Conservation (phyloP, 2,329 filamentous ascomycete species). For the Nothopassalora personata region DNA sequence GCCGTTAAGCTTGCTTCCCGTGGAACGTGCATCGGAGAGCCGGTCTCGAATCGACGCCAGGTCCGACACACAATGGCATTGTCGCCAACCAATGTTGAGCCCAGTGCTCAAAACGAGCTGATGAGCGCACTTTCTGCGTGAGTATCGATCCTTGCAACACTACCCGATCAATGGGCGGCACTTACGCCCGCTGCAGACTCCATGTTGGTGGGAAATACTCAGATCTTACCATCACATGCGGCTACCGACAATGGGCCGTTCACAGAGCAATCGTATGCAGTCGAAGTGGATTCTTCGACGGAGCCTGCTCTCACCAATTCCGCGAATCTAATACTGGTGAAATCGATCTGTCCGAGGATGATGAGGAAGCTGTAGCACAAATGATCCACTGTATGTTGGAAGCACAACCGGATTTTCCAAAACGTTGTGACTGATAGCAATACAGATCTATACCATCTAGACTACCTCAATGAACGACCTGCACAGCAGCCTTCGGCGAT, state of each 20-base stretch:
- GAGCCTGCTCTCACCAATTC: slow-evolving; percentile 34
- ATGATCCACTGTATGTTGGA: slow-evolving; percentile 36
- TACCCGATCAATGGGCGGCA: slow-evolving; percentile 15
- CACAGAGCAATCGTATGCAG: slow-evolving; percentile 47
- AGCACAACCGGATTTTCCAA: not conserved
- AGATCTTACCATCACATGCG: slow-evolving; percentile 46
- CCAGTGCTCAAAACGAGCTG: slow-evolving; percentile 40
- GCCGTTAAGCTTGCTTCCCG: slow-evolving; percentile 3
- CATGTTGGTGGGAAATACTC: slow-evolving; percentile 40
- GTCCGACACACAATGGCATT: slow-evolving; percentile 14
- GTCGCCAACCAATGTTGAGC: slow-evolving; percentile 29
- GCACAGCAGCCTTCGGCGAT: slow-evolving; percentile 25
- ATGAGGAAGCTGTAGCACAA: slow-evolving; percentile 36
- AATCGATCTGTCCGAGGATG: slow-evolving; percentile 36
- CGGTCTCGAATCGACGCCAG: not conserved
- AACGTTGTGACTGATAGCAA: not conserved
- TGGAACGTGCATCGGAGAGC: not conserved
- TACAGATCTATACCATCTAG: slow-evolving; percentile 36
- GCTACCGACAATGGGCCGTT: slow-evolving; percentile 42
- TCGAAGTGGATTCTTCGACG: slow-evolving; percentile 43
- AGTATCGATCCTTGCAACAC: slow-evolving; percentile 21
- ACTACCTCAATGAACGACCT: slow-evolving; percentile 30
- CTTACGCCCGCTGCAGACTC: slow-evolving; percentile 28
- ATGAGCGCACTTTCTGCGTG: slow-evolving; percentile 46
- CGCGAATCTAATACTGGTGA: slow-evolving; percentile 31